Conservation (phyloP, 129 eudicot genomes). For the carrot (Daucus carota) region DNA sequence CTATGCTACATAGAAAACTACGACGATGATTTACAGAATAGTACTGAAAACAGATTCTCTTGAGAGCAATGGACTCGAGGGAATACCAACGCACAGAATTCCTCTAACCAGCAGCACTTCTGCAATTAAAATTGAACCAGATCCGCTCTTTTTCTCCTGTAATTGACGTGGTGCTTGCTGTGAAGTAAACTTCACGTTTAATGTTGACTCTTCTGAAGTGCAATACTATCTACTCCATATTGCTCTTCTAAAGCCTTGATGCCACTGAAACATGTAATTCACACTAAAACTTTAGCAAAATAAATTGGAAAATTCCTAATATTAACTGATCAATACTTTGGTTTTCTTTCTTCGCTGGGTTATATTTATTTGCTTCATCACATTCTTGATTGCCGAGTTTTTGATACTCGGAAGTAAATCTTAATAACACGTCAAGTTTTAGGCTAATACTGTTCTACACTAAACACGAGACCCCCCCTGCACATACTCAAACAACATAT, state of each 20-base stretch:
- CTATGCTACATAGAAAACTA: neutral
- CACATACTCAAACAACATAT: neutral
- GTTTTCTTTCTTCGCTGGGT: too few relatives aligned
- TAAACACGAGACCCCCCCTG: neutral
- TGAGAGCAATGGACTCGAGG: neutral
- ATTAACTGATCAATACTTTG: too few relatives aligned
- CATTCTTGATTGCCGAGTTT: too few relatives aligned
- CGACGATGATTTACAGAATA: neutral
- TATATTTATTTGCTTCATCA: too few relatives aligned
- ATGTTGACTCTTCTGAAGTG: slow-evolving; percentile 31
- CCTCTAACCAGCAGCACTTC: slow-evolving; percentile 63
- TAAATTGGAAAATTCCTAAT: too few relatives aligned
- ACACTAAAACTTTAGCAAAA: too few relatives aligned
- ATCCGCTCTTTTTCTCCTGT: slow-evolving; percentile 40
- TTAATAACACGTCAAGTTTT: too few relatives aligned
- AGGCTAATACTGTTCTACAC: neutral
- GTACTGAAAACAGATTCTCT: neutral
- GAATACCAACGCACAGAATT: slow-evolving; percentile 16
- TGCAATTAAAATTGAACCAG: slow-evolving; percentile 22
- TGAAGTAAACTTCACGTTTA: slow-evolving; percentile 37
- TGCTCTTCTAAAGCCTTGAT: too few relatives aligned
- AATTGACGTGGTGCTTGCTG: slow-evolving; percentile 46
- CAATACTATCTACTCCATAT: too few relatives aligned
- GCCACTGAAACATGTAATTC: too few relatives aligned
- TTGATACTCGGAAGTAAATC: too few relatives aligned